Evolutionary conservation across 228 moss, liverwort and hornwort genomes (phyloP).

Genomic region (Sphagnum magellanicum): DNA sequence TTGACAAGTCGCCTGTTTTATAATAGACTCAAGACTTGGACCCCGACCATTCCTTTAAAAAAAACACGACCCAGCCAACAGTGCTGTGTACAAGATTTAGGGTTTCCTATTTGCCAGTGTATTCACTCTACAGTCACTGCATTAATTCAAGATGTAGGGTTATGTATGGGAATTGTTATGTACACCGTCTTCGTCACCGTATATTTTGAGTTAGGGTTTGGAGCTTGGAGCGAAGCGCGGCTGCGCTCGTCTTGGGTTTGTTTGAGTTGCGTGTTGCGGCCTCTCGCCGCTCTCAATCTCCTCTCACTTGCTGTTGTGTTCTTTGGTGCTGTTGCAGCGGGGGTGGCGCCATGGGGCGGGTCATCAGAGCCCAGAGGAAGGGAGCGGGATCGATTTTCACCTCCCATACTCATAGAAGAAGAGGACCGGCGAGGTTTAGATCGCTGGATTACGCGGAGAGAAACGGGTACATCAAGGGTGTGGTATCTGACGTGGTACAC

Average conservation of each 20-base stretch:
- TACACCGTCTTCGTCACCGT: too few relatives aligned
- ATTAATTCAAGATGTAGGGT: too few relatives aligned
- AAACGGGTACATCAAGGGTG: slow-evolving; percentile 93
- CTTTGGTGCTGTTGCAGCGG: not conserved
- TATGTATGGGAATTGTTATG: too few relatives aligned
- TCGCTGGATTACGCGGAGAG: slow-evolving; percentile 75
- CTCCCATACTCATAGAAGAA: slow-evolving; percentile 72
- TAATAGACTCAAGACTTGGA: too few relatives aligned
- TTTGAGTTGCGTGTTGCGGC: not conserved
- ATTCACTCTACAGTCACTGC: too few relatives aligned
- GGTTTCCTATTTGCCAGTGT: too few relatives aligned
- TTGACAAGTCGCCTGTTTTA: too few relatives aligned
- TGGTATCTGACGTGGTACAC: slow-evolving; percentile 76
- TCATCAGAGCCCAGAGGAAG: slow-evolving; percentile 78
- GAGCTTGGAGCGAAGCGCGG: too few relatives aligned
- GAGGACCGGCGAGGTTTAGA: slow-evolving; percentile 71
- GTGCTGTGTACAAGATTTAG: too few relatives aligned
- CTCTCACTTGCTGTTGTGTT: not conserved
- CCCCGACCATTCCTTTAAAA: too few relatives aligned
- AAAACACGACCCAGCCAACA: too few relatives aligned
- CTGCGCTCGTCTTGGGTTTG: not conserved
- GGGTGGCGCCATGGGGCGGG: slow-evolving; percentile 51
- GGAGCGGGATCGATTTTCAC: slow-evolving; percentile 82
- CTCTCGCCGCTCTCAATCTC: not conserved
- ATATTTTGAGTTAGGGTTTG: too few relatives aligned